phyloP scores from a whole-genome alignment of 371 early-diverging fungal genomes.

The Mortierella sp. region DNA sequence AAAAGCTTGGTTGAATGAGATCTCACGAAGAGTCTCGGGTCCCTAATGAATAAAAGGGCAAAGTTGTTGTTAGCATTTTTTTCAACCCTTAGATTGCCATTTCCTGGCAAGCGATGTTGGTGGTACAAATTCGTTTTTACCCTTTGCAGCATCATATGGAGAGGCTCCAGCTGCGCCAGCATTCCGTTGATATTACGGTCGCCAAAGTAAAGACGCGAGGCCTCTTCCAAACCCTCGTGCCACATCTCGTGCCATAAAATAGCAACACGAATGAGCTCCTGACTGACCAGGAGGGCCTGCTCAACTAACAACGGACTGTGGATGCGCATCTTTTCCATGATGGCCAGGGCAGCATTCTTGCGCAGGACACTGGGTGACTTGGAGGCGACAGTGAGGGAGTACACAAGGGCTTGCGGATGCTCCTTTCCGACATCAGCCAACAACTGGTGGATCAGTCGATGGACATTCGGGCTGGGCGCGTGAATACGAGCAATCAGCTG shows the following conservation, averaged over 20 bases:
- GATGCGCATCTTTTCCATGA: constrained; percentile 94
- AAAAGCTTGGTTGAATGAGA: constrained; percentile 94
- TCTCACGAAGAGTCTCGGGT: constrained; percentile 95
- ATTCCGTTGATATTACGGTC: constrained; percentile 93
- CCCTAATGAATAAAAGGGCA: constrained; percentile 61
- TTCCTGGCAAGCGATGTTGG: neutral
- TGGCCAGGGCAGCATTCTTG: constrained; percentile 88
- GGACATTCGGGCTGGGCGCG: constrained; percentile 85
- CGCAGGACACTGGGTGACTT: constrained; percentile 89
- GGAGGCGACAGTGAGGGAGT: constrained; percentile 96
- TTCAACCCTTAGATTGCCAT: neutral
- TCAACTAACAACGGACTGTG: constrained; percentile 91
- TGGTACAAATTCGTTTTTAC: constrained; percentile 53
- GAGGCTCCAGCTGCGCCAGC: constrained; percentile 90
- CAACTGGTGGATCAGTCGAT: constrained; percentile 90
- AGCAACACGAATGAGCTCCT: constrained; percentile 97
- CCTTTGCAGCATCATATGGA: constrained; percentile 92
- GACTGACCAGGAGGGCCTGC: constrained; percentile 95
- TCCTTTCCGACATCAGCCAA: constrained; percentile 94
- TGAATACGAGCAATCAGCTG: constrained; percentile 98
- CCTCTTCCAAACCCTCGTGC: constrained; percentile 96
- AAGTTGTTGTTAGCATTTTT: neutral
- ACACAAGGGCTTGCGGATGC: constrained; percentile 98
- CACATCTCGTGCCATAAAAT: constrained; percentile 99
- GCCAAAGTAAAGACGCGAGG: constrained; percentile 89